phyloP scores from a whole-genome alignment of 1,139 yeast species.

The Nakaseomyces nivariensis region DNA sequence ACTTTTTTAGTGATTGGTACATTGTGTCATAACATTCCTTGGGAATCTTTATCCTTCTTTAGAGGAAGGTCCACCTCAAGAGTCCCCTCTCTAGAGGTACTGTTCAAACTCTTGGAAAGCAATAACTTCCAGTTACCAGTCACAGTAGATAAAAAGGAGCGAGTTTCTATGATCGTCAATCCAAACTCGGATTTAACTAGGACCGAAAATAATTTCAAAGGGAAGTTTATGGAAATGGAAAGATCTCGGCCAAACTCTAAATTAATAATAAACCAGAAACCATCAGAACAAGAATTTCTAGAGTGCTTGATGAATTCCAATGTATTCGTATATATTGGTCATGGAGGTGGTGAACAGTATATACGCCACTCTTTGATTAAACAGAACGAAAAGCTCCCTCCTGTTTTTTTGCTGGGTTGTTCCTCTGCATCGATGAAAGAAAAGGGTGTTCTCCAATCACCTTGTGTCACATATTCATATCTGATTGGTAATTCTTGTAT shows the following conservation, averaged over 20 bases:
- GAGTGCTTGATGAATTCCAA: slow-evolving; percentile 35
- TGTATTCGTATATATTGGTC: slow-evolving; percentile 78
- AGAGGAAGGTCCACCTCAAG: slow-evolving; percentile 53
- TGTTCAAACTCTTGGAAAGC: slow-evolving; percentile 36
- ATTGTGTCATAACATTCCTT: slow-evolving; percentile 60
- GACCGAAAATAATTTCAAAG: slow-evolving; percentile 55
- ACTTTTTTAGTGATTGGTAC: slow-evolving; percentile 60
- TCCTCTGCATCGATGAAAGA: slow-evolving; percentile 66
- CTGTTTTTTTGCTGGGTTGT: slow-evolving; percentile 79
- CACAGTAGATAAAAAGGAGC: slow-evolving; percentile 10
- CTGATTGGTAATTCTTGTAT: slow-evolving; percentile 72
- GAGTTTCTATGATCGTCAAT: slow-evolving; percentile 46
- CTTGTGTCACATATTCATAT: slow-evolving; percentile 71
- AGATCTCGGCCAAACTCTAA: slow-evolving; percentile 36
- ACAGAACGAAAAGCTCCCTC: slow-evolving; percentile 41
- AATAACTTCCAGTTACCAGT: slow-evolving; percentile 13
- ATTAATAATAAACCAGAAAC: slow-evolving; percentile 46
- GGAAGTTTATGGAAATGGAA: slow-evolving; percentile 32
- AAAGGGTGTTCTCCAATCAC: slow-evolving; percentile 57
- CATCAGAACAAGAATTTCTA: slow-evolving; percentile 44
- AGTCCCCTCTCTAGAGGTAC: slow-evolving; percentile 53
- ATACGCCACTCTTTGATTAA: slow-evolving; percentile 44
- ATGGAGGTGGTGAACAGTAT: slow-evolving; percentile 90
- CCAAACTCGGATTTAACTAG: slow-evolving; percentile 69
- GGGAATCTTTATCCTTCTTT: slow-evolving; percentile 71